Evolutionary conservation across 2,329 filamentous ascomycete species (phyloP).

Genomic region (Alternaria triticina): DNA sequence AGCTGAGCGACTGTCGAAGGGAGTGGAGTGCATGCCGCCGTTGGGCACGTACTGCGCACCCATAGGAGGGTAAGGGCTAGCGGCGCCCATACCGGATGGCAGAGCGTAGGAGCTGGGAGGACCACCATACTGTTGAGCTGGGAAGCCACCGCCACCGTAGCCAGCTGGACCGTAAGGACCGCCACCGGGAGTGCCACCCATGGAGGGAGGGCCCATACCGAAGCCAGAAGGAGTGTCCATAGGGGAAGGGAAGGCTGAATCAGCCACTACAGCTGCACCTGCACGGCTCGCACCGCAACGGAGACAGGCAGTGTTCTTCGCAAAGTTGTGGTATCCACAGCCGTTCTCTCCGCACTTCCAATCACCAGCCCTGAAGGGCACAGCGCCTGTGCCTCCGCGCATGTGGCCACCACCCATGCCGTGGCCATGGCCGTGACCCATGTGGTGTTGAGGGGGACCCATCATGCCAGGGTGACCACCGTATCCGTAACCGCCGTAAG

Average conservation of each 20-base stretch:
- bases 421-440: slow-evolving; percentile 61
- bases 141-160: slow-evolving; percentile 68
- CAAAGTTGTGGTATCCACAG: slow-evolving; percentile 98
- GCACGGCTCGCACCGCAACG: slow-evolving; percentile 95
- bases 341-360: slow-evolving; percentile 99
- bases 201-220: slow-evolving; percentile 85
- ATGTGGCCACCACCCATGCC: slow-evolving; percentile 61
- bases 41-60: slow-evolving; percentile 76
- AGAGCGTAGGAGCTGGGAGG: slow-evolving; percentile 89
- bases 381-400: slow-evolving; percentile 80
- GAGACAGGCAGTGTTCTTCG: slow-evolving; percentile 97
- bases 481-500: slow-evolving; percentile 57
- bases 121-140: slow-evolving; percentile 81
- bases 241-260: slow-evolving; percentile 87
- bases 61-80: slow-evolving; percentile 80
- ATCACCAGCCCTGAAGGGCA: slow-evolving; percentile 96
- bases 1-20: slow-evolving; percentile 91
- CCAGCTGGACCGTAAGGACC: slow-evolving; percentile 75
- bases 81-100: slow-evolving; percentile 82
- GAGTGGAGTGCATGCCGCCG: slow-evolving; percentile 79
- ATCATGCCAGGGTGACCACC: slow-evolving; percentile 67
- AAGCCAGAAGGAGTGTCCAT: slow-evolving; percentile 88
- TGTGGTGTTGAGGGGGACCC: slow-evolving; percentile 68
- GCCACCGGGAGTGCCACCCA: slow-evolving; percentile 73
- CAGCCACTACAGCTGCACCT: slow-evolving; percentile 90